Evolutionary conservation across 1,139 yeast genomes (phyloP), one percentile per base, ranked within the genome.

Genomic region (Eremothecium gossypii): DNA sequence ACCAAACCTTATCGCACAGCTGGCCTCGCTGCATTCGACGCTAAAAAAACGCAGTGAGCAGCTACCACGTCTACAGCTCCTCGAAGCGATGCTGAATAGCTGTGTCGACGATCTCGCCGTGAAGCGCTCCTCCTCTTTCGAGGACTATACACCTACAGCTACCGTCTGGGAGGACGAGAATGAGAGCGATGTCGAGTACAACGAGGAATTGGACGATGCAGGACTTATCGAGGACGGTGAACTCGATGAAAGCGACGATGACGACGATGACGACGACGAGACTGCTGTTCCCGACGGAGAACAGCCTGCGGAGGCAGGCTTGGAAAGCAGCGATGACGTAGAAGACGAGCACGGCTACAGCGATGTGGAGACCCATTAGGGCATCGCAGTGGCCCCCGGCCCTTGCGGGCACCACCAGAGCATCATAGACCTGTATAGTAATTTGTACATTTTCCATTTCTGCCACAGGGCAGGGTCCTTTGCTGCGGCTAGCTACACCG

Each of bases 71-170:
- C 68, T 93, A 42, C 67, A 87, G 52, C 85, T 89, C 37, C 68
- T 93, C 45, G 94, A 87, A 56, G 94, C 95, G 12, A 77, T 91
- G 49, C 66, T 91, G 47, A 79, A 78, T 46, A 73, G 83, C 61
- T 69, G 87, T 31, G 70, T 77, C 51, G 79, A 87, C 30, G 94
- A 82, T 58, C 70, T 79, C 45, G 78, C 74, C 42, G 66, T 83
- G 46, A 74, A 83, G 48, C 68, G 71, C 33, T 83, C 39, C n/a
- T 31, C 30, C 12, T 31, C 27, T 27, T 23, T 35, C 9, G 36
- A 33, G 13, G 38, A 27, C 26, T 28, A 17, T 32, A n/a, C 13
- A 7, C 20, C 17, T 32, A 5, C n/a, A 4, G 5, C 30, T 8
- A 10, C 30, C 30, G 27, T 10, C 27, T 9, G 27, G n/a, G 60